Evolutionary conservation across 2,329 filamentous ascomycete genomes (phyloP), one percentile per base, ranked within the genome.

Genomic region (Thielaviopsis punctulata): DNA sequence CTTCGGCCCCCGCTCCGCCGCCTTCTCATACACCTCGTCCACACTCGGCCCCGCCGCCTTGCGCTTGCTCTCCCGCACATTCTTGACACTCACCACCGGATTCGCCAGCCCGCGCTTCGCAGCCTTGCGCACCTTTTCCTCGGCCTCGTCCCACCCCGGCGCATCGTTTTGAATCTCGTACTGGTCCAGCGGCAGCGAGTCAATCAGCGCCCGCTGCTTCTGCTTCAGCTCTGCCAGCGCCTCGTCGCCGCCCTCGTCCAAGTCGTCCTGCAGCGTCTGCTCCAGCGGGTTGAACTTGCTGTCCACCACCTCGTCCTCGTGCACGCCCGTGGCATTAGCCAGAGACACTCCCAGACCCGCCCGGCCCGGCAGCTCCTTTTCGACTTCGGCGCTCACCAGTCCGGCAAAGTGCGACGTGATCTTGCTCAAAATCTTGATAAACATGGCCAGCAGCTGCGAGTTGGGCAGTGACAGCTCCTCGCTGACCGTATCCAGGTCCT

Each of bases 351-450:
- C 79, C 7, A 79, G 69, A 49, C 65, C 70, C 58, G 76, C 71
- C 2, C 73, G 65, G 45, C 71, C 68, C 3, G 83, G 82, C 60
- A 89, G 69, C 46, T 78, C 72, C 1, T 79, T 77, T 52, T 79
- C 81, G 10, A 83, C 81, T 0, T 86, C 87, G 3, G 78, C 79
- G 43, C 87, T 78, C 2, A 95, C 74, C 1, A 96, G 67, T 3
- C 73, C 70, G 27, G 80, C 77, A 67, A 98, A 92, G 62, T 89
- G 78, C 2, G 76, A 73, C 2, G 84, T 84, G 39, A 95, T 76
- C 69, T 96, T 96, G 58, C 88, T 80, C 55, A 95, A 75, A 56
- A 95, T 84, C 72, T 98, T 98, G 65, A 95, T 86, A 66, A 98
- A 96, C 84, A 96, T 94, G 56, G 90, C 89, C 56, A 98, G 73